These are phyloP conservation scores for Botrytis fabae DNA, from an alignment of 2,329 filamentous ascomycete genomes.

Conservation along the genomic window DNA sequence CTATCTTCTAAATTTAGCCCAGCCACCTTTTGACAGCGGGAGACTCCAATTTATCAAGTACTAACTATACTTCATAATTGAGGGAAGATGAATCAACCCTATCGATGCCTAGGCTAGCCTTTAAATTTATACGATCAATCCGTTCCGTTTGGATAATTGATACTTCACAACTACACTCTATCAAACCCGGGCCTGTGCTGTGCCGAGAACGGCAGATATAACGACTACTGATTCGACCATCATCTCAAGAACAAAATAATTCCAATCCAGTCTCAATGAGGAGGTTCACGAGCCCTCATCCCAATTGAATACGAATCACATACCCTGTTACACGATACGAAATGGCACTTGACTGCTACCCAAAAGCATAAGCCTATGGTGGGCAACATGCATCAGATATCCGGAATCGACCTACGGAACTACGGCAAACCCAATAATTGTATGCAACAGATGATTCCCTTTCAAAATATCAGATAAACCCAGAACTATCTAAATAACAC, in stretches of 20 bases:
- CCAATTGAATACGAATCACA: not conserved
- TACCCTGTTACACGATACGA: not conserved
- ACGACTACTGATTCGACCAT: not conserved
- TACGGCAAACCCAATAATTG: not conserved
- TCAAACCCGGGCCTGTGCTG: not conserved
- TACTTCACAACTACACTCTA: not conserved
- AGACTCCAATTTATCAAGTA: not conserved
- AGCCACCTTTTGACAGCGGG: not conserved
- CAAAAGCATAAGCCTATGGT: not conserved
- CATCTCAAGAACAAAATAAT: not conserved
- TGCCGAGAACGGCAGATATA: not conserved
- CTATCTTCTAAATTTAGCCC: not conserved
- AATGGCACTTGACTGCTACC: not conserved
- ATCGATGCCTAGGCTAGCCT: not conserved
- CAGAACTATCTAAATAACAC: accelerated
- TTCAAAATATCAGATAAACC: accelerated
- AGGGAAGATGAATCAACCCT: not conserved
- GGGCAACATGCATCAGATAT: not conserved
- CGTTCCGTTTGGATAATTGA: not conserved
- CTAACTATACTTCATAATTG: not conserved
- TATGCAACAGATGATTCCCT: not conserved
- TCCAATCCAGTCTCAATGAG: not conserved
- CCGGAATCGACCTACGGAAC: not conserved
- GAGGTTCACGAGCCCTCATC: not conserved
- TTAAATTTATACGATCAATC: not conserved